A percentile compares a stretch with the other conserved stretches of the same genome.
Conservation (phyloP, 169 alveolate species). For the Plasmodium falciparum region DNA sequence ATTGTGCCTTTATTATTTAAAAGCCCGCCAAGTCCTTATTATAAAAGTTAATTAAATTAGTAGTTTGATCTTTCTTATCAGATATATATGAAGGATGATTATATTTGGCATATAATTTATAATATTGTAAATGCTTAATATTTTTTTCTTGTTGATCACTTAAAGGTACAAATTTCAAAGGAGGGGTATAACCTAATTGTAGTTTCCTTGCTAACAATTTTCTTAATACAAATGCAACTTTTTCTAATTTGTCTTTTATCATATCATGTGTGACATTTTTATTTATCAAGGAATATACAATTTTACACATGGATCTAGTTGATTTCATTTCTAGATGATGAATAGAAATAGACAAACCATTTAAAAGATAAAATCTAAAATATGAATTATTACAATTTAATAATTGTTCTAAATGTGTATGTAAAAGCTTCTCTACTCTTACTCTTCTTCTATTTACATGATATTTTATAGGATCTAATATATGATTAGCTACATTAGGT, state of each 20-base stretch:
- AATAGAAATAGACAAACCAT: slow-evolving; percentile 82
- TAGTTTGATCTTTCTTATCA: not conserved
- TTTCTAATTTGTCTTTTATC: slow-evolving; percentile 78
- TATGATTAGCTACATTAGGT: slow-evolving; percentile 82
- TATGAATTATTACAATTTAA: slow-evolving; percentile 81
- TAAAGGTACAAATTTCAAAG: slow-evolving; percentile 78
- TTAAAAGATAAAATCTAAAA: slow-evolving; percentile 75
- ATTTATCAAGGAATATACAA: slow-evolving; percentile 82
- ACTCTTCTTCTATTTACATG: slow-evolving; percentile 83
- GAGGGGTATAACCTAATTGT: slow-evolving; percentile 88
- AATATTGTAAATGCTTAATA: slow-evolving; percentile 53
- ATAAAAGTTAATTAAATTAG: slow-evolving; percentile 40
- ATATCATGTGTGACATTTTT: slow-evolving; percentile 75
- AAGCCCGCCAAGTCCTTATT: slow-evolving; percentile 43
- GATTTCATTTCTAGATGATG: slow-evolving; percentile 85
- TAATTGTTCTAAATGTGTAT: slow-evolving; percentile 84
- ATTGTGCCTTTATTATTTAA: not conserved
- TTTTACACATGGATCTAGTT: slow-evolving; percentile 76
- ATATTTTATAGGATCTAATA: slow-evolving; percentile 83
- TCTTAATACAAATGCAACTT: slow-evolving; percentile 79
- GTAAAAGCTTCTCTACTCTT: slow-evolving; percentile 81
- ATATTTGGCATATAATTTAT: slow-evolving; percentile 65
- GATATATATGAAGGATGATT: slow-evolving; percentile 25
- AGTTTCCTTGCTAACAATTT: slow-evolving; percentile 84
- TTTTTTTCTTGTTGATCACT: slow-evolving; percentile 56